A percentile compares a stretch with the other conserved stretches of the same genome.
phyloP scores from a whole-genome alignment of 106 monocot species.

The Apostasia ramifera region DNA sequence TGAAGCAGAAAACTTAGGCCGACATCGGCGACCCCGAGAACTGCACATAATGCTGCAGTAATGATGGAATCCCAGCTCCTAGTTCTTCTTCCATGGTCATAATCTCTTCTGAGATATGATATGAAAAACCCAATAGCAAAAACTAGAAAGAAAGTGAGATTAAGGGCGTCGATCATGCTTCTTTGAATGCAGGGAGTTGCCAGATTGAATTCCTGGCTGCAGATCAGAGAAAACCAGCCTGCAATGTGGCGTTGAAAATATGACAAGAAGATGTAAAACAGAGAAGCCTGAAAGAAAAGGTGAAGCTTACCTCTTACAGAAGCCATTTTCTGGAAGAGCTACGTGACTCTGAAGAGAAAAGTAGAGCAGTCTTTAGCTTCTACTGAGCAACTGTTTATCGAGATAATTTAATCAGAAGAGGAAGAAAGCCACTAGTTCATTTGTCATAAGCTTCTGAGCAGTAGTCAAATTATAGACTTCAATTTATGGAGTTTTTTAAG shows the following conservation, averaged over 20 bases:
- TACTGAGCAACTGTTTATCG: too few relatives aligned
- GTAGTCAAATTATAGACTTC: too few relatives aligned
- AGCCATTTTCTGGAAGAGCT: too few relatives aligned
- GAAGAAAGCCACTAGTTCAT: background rate
- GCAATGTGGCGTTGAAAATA: background rate
- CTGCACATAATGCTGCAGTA: constrained; percentile 27
- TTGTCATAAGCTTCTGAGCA: background rate
- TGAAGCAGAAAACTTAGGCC: constrained; percentile 4
- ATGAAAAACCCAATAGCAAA: constrained; percentile 14
- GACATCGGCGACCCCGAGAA: constrained; percentile 15
- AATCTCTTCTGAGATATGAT: constrained; percentile 10
- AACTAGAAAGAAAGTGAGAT: constrained; percentile 27
- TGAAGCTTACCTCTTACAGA: too few relatives aligned
- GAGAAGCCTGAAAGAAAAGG: background rate
- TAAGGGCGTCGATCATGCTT: constrained; percentile 24
- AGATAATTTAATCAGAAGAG: too few relatives aligned
- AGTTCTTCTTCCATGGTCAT: constrained; percentile 5
- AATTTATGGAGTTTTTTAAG: too few relatives aligned
- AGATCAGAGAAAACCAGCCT: constrained; percentile 5
- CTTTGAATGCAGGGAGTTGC: constrained; percentile 27
- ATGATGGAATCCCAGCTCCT: constrained; percentile 17
- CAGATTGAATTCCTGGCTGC: constrained; percentile 10
- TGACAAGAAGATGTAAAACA: background rate
- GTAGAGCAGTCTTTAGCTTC: too few relatives aligned
- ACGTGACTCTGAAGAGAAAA: too few relatives aligned